Base-by-base conservation (phyloP, 164 flowering plant genomes). In the Saururus chinensis region DNA sequence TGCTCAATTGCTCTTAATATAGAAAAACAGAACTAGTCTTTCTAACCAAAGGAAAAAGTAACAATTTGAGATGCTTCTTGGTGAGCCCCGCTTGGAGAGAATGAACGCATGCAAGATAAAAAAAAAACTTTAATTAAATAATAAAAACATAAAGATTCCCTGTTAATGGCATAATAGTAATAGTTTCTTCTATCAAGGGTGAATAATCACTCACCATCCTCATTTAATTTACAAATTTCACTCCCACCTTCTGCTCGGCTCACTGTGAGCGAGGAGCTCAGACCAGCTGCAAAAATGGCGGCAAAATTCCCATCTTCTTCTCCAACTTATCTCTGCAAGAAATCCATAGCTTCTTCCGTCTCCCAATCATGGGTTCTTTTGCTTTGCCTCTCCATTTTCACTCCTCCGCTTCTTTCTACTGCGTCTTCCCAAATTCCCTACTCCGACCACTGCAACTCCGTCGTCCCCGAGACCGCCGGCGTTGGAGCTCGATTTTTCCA, bases 401-500 rank as follows among this genome's bases (percentile, higher is more conserved):
- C 26, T 60, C 41, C 51, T 24, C 1, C 48, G 12, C n/a, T 58
- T 17, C 45, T 59, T 13, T 42, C 53, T n/a, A 16, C 61, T 37
- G 51, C 59, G 53, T 37, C 73, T 0, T 0, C 13, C 45, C 45
- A 21, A 49, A 41, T 63, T 40, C 22, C 68, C n/a, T 69, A 69
- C 67, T 24, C 41, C 13, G 22, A 55, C 4, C 65, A 62, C 62
- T 73, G 76, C 66, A n/a, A 65, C 13, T 63, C 70, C 51, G 20
- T 66, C 37, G 70, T 73, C 51, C 62, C 62, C 7, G 61, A 66
- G 48, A 17, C 70, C 8, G 56, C 5, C 20, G 24, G 61, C 26
- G 51, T 13, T 7, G 59, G 22, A 4, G 48, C 19, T 9, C 19
- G 22, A 25, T 14, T 30, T 19, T 26, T 16, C 21, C 40, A 9